These are phyloP conservation scores for Phytophthora sp. DNA, from an alignment of 352 stramenopile genomes.

Conservation along the genomic window DNA sequence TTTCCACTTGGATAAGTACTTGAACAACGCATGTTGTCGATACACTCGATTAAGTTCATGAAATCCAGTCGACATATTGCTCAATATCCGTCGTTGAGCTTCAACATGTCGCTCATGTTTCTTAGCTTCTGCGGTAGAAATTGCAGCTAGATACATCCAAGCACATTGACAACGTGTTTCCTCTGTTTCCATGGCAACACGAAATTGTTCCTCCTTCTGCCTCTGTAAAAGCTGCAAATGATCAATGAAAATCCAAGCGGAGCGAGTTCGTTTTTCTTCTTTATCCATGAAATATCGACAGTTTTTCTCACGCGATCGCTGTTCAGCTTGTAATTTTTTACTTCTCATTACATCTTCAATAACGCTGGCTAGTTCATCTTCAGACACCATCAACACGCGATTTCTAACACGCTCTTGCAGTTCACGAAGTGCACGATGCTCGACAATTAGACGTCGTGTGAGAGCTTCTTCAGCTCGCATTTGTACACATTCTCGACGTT, in stretches of 20 bases:
- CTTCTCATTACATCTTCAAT: slow-evolving; percentile 5
- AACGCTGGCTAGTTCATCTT: slow-evolving; percentile 35
- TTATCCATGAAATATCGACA: slow-evolving; percentile 27
- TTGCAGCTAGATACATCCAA: slow-evolving; percentile 17
- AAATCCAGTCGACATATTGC: slow-evolving; percentile 13
- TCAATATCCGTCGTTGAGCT: background rate
- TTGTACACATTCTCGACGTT: slow-evolving; percentile 40
- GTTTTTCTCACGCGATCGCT: slow-evolving; percentile 9
- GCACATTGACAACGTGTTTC: slow-evolving; percentile 23
- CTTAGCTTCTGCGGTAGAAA: slow-evolving; percentile 4
- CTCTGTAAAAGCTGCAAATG: slow-evolving; percentile 8
- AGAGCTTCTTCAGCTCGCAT: slow-evolving; percentile 62
- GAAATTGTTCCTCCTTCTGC: slow-evolving; percentile 17
- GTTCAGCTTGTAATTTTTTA: slow-evolving; percentile 1
- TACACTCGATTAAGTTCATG: slow-evolving; percentile 13
- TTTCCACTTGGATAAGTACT: slow-evolving; percentile 17
- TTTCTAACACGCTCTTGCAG: slow-evolving; percentile 27
- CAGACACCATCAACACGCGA: slow-evolving; percentile 36
- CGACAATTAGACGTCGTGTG: slow-evolving; percentile 32
- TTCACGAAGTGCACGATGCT: slow-evolving; percentile 30
- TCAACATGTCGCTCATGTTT: slow-evolving; percentile 10
- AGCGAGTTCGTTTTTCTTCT: slow-evolving; percentile 18
- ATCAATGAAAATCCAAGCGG: slow-evolving; percentile 14
- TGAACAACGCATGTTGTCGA: slow-evolving; percentile 3
- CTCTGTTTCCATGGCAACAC: slow-evolving; percentile 23